Base-by-base conservation (phyloP, 495 filamentous ascomycete genomes). In the Neurospora cerealis region DNA sequence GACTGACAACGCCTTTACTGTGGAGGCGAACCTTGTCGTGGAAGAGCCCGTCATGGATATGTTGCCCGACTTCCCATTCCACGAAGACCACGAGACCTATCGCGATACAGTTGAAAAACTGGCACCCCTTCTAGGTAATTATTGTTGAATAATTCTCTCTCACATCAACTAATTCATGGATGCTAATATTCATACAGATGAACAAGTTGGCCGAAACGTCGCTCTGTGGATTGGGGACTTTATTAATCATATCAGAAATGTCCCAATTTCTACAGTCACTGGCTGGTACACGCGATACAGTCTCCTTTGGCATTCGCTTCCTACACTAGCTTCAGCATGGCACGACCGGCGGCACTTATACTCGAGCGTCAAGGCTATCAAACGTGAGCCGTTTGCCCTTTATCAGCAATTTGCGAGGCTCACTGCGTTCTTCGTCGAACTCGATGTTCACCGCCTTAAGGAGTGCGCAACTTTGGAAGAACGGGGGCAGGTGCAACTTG, bases 211-310 rank as follows among this genome's bases (percentile, higher is more conserved):
- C 69, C 77, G 77, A 24, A 75, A 77, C 54, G 40, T 88, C 7
- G 76, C 79, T 8, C 74, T 78, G 2, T 89, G 86, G 86, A 79
- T 88, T 15, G 80, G 84, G 17, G 76, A 71, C 34, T 87, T 82
- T 72, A 48, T 87, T 44, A 42, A 19, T 36, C 83, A 77, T 69
- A 77, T 80, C 28, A 75, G 77, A 34, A 71, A 71, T 11, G 74
- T 75, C 10, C 34, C 76, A 17, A 74, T 76, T 40, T 41, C 71
- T 11, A 72, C 77, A 19, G 74, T 78, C n/a, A 69, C 81, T 41
- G 79, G 84, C 39, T 80, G 82, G 2, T 85, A 83, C 71, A 78
- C 74, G 3, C 80, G 79, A 39, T 73, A 86, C 72, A 81, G 74
- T 40, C 73, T 79, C 11, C 80, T 87, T 40, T 86, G 83, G 85